Evolutionary conservation across 441 rosid genomes (phyloP).

Genomic region (Metrosideros polymorpha): DNA sequence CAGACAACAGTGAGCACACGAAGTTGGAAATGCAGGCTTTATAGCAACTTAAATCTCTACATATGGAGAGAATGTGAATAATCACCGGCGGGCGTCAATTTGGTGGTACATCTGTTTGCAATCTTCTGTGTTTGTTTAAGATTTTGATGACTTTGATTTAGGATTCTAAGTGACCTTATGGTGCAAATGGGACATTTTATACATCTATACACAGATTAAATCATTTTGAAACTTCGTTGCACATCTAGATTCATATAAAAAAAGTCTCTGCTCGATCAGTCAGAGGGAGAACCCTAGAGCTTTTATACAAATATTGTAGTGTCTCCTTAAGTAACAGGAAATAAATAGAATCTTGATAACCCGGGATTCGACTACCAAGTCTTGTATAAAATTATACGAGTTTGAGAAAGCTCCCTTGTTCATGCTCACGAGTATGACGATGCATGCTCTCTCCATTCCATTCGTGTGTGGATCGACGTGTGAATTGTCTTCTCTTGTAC

Average conservation of each 20-base stretch:
- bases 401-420: background rate
- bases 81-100: conserved; percentile 7
- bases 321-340: background rate
- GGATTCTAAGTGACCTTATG: background rate
- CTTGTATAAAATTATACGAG: background rate
- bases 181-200: background rate
- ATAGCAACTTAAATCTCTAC: conserved; percentile 13
- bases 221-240: background rate
- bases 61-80: background rate
- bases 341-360: background rate
- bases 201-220: background rate
- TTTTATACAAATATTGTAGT: background rate
- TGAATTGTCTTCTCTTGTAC: background rate
- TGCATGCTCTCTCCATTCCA: background rate
- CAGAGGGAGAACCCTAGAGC: background rate
- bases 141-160: background rate
- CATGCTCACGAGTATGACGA: background rate
- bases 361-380: background rate
- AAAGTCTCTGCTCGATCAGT: background rate
- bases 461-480: background rate
- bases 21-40: conserved; percentile 73
- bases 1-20: conserved; percentile 25
- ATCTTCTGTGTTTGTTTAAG: background rate
- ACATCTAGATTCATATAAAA: background rate
- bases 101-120: background rate